Base-by-base conservation (phyloP, 129 eudicot genomes). In the Lactuca sativa region DNA sequence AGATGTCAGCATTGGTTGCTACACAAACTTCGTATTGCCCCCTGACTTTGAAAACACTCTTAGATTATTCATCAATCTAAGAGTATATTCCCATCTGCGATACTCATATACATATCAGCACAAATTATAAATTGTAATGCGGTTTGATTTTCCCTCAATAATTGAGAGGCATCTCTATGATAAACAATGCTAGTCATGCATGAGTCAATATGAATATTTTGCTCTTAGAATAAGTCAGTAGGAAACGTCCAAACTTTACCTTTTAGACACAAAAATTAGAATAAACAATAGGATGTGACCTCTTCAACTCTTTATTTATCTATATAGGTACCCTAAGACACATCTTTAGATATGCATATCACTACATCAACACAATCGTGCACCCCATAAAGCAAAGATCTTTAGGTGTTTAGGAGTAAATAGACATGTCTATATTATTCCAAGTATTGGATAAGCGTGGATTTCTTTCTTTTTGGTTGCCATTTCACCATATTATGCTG, bases 261-360 rank as follows among this genome's bases (percentile, higher is more conserved):
- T 76, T 76, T 76, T 69, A 69, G 71, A 62, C 36, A 51, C 12
- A 60, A 67, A 57, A 7, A 40, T 76, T 69, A 61, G 7, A 61
- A 76, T 53, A 61, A 51, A 49, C 59, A 75, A 11, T 49, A 2
- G 37, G 80, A 53, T 54, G 75, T 59, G 88, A 78, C 82, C 69
- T 62, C 76, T 80, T 82, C 84, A 82, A 59, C 76, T 38, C 67
- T 21, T 61, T 75, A 25, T 38, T 66, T 34, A 68, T 55, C 82
- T 63, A 64, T 72, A 56, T 34, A 60, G 59, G n/a, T n/a, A 70
- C 34, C 30, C 30, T 25, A 25, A 25, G 30, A 21, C 59, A 72
- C 69, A 61, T 68, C 58, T 71, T 43, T 40, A 52, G 13, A 31
- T 66, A 67, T 70, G 33, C 66, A 62, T 60, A 16, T 51, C 34